Conservation (phyloP, 805 yeast species). For the Ogataea dorogensis region DNA sequence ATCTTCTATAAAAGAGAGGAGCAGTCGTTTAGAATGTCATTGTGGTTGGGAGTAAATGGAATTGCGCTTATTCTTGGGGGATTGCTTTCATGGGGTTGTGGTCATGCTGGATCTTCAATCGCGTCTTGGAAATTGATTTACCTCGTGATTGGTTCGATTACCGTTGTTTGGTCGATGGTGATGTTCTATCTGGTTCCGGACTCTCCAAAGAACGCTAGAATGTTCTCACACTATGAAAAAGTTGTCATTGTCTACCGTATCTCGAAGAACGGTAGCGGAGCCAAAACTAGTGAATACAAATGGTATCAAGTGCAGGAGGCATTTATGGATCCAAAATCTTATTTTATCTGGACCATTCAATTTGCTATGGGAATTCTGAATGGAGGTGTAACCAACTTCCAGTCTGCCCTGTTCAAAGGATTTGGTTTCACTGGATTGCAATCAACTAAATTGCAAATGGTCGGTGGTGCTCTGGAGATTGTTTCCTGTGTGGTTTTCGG, state of each 20-base stretch:
- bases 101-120: constrained; percentile 28
- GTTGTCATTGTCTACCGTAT: constrained; percentile 24
- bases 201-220: constrained; percentile 28
- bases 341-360: constrained; percentile 21
- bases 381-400: constrained; percentile 31
- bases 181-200: constrained; percentile 27
- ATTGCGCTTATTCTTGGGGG: constrained; percentile 49
- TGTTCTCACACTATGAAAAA: constrained; percentile 29
- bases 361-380: constrained; percentile 23
- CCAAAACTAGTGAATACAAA: constrained; percentile 28
- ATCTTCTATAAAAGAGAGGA: constrained; percentile 34
- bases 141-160: constrained; percentile 33
- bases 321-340: constrained; percentile 23
- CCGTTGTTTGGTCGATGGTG: constrained; percentile 36
- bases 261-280: constrained; percentile 30
- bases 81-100: constrained; percentile 53
- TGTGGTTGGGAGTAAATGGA: constrained; percentile 46
- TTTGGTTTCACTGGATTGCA: constrained; percentile 11
- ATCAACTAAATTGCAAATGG: constrained; percentile 9
- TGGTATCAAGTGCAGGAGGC: constrained; percentile 24
- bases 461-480: constrained; percentile 8
- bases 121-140: constrained; percentile 23
- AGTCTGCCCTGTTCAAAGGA: constrained; percentile 24
- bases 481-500: constrained; percentile 6
- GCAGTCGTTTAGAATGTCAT: constrained; percentile 33